Evolutionary conservation across 257 asterid species (phyloP), one percentile per base, ranked within the genome.

Genomic region (Solanum sejunctum): DNA sequence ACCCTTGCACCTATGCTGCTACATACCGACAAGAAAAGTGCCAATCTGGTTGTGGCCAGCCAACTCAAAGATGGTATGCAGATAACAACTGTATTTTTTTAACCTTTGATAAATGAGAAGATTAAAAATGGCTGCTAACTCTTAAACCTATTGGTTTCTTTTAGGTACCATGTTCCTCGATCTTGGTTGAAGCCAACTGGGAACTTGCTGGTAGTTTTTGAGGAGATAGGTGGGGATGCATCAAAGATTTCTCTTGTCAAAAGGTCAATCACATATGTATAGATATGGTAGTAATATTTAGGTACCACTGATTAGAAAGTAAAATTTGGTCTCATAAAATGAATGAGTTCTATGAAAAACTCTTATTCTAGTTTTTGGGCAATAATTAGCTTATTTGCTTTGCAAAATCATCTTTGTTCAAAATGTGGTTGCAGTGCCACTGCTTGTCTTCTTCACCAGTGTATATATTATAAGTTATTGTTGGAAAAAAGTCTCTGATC

Each of bases 191-290:
- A 91, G 88, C 94, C 97, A 5, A 87, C 87, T 0, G 90, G 80
- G 72, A 96, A 96, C 83, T 70, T 95, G 89, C 45, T 96, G 89
- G 85, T 95, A 17, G 93, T 95, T 56, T 93, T 96, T 28, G 99
- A 96, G 88, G 99, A 96, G 89, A 83, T 95, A 67, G 99, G 98
- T 28, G 99, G 98, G 8, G 98, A 95, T 88, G 96, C 95, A 83
- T 95, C 98, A 10, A 91, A 82, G 86, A 95, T 96, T 85, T 90
- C 94, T 85, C 92, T 96, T 49, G 97, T 92, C 71, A 88, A 88
- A 87, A 91, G 99, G 90, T 87, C 91, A 67, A 72, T 94, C 20
- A 82, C 88, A 49, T 86, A 84, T 84, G 90, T 83, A 64, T 89
- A 90, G 90, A 90, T 71, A 81, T 39, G 86, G 61, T 78, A 36